phyloP scores from a whole-genome alignment of 2,329 filamentous ascomycete species.

The Exophiala xenobiotica region DNA sequence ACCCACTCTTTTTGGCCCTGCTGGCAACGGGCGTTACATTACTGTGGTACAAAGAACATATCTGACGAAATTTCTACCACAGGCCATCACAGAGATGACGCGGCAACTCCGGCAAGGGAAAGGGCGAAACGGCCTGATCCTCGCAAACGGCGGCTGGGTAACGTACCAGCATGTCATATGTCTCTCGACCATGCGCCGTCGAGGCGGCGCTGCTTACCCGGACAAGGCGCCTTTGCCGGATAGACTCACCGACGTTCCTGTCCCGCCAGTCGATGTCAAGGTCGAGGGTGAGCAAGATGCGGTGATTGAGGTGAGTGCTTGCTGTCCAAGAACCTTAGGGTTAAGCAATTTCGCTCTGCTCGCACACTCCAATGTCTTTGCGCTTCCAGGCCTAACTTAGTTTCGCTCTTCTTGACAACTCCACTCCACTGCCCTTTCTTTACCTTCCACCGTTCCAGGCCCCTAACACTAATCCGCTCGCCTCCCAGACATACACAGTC shows the following conservation, averaged over 20 bases:
- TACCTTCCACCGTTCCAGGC: background rate
- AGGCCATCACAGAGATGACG: constrained; percentile 57
- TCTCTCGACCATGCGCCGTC: constrained; percentile 50
- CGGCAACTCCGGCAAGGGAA: constrained; percentile 52
- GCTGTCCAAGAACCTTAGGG: too few relatives aligned
- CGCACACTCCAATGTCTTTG: too few relatives aligned
- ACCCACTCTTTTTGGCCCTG: background rate
- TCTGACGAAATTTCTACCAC: background rate
- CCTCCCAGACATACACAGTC: constrained; percentile 58
- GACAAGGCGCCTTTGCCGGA: constrained; percentile 46
- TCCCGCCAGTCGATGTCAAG: constrained; percentile 43
- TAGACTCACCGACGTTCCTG: constrained; percentile 40
- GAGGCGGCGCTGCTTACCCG: constrained; percentile 47
- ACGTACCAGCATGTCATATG: constrained; percentile 65
- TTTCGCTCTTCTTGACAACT: background rate
- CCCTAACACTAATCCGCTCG: background rate
- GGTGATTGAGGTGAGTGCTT: constrained; percentile 50
- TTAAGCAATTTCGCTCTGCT: too few relatives aligned
- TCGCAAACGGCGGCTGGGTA: constrained; percentile 66
- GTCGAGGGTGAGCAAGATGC: constrained; percentile 49
- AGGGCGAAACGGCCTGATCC: constrained; percentile 54
- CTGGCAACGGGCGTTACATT: too few relatives aligned
- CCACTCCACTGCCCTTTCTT: background rate
- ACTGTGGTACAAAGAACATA: background rate
- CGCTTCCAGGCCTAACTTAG: too few relatives aligned